A percentile compares a stretch with the other conserved stretches of the same genome.
Evolutionary conservation across 2,329 filamentous ascomycete genomes (phyloP).

Genomic region (Aspergillus amoenus): DNA sequence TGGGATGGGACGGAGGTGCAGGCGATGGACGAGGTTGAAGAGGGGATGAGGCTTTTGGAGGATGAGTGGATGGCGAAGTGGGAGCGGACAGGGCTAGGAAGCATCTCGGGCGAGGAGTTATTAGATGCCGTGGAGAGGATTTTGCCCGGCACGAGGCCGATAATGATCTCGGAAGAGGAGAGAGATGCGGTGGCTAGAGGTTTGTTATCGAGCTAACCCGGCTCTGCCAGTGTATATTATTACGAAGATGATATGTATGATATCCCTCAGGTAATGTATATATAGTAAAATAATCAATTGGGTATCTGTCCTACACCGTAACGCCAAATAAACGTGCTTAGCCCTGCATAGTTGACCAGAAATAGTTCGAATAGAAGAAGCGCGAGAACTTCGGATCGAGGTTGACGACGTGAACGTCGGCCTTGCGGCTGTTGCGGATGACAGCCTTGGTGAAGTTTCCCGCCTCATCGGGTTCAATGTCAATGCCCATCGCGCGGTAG

Average conservation of each 20-base stretch:
- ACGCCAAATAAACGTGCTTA: slow-evolving; percentile 25
- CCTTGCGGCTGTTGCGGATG: slow-evolving; percentile 79
- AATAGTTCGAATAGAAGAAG: slow-evolving; percentile 93
- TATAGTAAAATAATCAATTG: neutral
- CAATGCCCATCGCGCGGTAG: slow-evolving; percentile 86
- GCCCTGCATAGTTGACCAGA: slow-evolving; percentile 80
- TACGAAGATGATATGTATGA: neutral
- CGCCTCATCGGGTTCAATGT: slow-evolving; percentile 75
- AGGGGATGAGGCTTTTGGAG: slow-evolving; percentile 22
- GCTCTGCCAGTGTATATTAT: neutral
- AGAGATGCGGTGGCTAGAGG: slow-evolving; percentile 19
- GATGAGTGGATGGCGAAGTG: slow-evolving; percentile 31
- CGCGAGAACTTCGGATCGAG: slow-evolving; percentile 89
- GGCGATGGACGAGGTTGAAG: slow-evolving; percentile 33
- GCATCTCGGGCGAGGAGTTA: slow-evolving; percentile 21
- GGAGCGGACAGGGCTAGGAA: slow-evolving; percentile 18
- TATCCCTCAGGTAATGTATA: neutral
- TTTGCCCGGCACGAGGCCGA: slow-evolving; percentile 27
- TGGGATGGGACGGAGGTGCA: slow-evolving; percentile 39
- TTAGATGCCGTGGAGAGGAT: slow-evolving; percentile 29
- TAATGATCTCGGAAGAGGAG: slow-evolving; percentile 24
- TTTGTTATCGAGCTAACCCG: neutral
- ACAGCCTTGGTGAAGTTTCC: slow-evolving; percentile 85
- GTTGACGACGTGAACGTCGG: slow-evolving; percentile 92
- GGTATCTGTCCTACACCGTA: slow-evolving; percentile 19